A percentile compares a stretch with the other conserved stretches of the same genome.
phyloP scores from a whole-genome alignment of 1,139 yeast genomes.

The Pichia sp. region DNA sequence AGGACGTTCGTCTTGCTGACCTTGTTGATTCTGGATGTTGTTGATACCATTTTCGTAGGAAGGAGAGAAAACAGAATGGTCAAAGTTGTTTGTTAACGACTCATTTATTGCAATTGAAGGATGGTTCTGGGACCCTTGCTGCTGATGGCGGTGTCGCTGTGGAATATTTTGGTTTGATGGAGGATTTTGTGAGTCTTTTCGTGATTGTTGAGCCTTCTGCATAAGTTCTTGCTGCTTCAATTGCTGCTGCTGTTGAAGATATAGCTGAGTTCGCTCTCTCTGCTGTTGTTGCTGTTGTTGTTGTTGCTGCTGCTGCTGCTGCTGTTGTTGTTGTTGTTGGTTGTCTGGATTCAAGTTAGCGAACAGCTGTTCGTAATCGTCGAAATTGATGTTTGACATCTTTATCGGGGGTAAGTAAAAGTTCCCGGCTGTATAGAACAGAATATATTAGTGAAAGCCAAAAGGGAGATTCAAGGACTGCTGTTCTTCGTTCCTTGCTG shows the following conservation, averaged over 20 bases:
- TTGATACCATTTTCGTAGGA: conserved; percentile 1
- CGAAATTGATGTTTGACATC: conserved; percentile 8
- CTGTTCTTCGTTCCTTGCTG: too few species aligned
- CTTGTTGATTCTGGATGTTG: conserved; percentile 1
- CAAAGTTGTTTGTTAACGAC: not conserved
- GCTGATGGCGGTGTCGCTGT: too few species aligned
- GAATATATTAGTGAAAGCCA: not conserved
- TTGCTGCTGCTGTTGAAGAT: conserved; percentile 15
- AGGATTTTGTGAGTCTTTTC: conserved; percentile 21
- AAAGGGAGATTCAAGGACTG: too few species aligned
- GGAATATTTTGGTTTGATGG: not conserved
- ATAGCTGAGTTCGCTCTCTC: conserved; percentile 12
- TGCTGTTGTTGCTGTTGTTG: conserved; percentile 14
- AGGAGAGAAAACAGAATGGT: conserved; percentile 1
- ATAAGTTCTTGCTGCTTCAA: conserved; percentile 15
- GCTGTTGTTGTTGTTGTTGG: conserved; percentile 2
- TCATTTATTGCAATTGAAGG: not conserved
- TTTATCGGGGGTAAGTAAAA: not conserved
- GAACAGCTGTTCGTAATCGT: conserved; percentile 10
- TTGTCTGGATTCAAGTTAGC: not conserved
- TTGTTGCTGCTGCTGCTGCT: conserved; percentile 12
- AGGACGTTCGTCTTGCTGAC: conserved; percentile 9
- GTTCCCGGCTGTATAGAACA: not conserved
- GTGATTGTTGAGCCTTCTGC: conserved; percentile 11
- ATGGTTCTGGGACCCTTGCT: not conserved